These are phyloP conservation scores for Ceriops zippeliana DNA, from an alignment of 345 rosid genomes.

Conservation along the genomic window DNA sequence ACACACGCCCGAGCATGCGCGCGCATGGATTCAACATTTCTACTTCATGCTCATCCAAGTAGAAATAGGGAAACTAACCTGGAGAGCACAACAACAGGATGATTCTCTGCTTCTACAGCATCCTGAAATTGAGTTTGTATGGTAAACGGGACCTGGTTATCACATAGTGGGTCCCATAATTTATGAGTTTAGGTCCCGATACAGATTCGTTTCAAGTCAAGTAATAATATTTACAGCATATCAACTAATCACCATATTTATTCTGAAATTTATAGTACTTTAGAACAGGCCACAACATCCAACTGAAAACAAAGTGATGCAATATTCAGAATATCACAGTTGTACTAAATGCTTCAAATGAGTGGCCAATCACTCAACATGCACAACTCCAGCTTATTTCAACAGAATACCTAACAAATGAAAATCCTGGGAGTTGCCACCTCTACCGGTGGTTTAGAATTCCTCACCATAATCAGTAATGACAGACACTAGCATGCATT, in stretches of 20 bases:
- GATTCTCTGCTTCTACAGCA: constrained; percentile 55
- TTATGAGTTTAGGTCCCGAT: constrained; percentile 4
- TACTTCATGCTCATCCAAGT: background rate
- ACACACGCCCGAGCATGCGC: no score
- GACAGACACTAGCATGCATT: no score
- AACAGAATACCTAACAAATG: background rate
- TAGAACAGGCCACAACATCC: background rate
- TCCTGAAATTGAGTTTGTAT: constrained; percentile 67
- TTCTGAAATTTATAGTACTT: background rate
- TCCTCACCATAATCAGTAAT: no score
- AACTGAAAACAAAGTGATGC: constrained; percentile 1
- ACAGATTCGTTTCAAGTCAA: constrained; percentile 5
- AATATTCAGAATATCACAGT: background rate
- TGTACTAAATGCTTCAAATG: background rate
- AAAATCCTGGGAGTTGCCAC: no score
- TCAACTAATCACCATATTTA: background rate
- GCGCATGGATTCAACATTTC: no score
- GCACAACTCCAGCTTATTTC: background rate
- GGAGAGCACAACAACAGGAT: constrained; percentile 75
- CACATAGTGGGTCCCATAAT: constrained; percentile 10
- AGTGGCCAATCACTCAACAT: background rate
- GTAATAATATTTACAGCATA: background rate
- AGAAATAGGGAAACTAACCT: constrained; percentile 42
- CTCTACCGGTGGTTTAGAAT: no score
- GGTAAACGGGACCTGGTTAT: constrained; percentile 72